Percentiles rank a stretch among this genome's conserved stretches.
These are phyloP conservation scores for Zelonia costaricensis DNA, from an alignment of 208 protist species.

Conservation along the genomic window DNA sequence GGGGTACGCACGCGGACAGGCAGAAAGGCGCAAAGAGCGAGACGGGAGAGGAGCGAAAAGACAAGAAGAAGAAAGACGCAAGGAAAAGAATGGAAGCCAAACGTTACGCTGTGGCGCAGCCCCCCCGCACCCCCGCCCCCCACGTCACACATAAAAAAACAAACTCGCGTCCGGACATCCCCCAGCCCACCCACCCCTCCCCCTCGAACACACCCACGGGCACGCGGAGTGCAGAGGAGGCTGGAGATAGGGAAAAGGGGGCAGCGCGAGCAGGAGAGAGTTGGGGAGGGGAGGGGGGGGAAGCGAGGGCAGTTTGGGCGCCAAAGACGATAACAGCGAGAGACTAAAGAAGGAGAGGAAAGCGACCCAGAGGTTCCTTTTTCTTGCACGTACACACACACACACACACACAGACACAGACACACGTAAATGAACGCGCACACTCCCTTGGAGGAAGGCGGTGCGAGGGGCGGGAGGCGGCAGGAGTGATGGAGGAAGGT, in stretches of 20 bases:
- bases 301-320: neutral
- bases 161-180: too few species aligned
- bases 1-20: neutral
- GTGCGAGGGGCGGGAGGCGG: constrained; percentile 1
- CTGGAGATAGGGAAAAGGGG: neutral
- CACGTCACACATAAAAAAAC: neutral
- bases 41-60: constrained; percentile 9
- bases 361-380: too few species aligned
- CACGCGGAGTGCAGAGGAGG: constrained; percentile 2
- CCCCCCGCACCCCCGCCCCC: constrained; percentile 1
- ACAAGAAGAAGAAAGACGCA: constrained; percentile 1
- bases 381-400: too few species aligned
- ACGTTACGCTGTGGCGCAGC: too few species aligned
- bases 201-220: constrained; percentile 5
- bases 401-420: neutral
- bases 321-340: constrained; percentile 6
- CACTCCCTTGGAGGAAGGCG: neutral
- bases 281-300: neutral
- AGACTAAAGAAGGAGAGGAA: too few species aligned
- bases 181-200: too few species aligned
- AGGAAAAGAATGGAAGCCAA: constrained; percentile 19
- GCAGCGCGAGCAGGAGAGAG: too few species aligned
- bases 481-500: neutral
- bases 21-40: neutral
- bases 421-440: neutral